phyloP scores from a whole-genome alignment of 805 yeast species.

The Candida maltosa region DNA sequence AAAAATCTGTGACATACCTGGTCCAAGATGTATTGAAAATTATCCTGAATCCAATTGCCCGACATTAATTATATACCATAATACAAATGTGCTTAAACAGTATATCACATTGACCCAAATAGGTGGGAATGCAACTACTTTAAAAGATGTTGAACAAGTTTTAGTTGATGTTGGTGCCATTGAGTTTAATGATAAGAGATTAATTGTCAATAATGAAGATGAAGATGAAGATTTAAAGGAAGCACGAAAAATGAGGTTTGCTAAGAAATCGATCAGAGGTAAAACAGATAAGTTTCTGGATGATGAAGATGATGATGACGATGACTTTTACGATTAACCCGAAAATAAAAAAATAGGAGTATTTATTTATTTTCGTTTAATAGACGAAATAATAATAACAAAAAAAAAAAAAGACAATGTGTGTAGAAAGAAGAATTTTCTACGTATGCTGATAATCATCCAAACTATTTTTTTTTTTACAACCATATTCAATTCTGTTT shows the following conservation, averaged over 20 bases:
- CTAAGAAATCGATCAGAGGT: slow-evolving; percentile 53
- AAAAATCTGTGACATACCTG: slow-evolving; percentile 91
- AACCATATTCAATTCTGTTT: not conserved
- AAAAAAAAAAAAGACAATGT: too few relatives aligned
- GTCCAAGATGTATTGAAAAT: slow-evolving; percentile 83
- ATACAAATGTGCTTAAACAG: slow-evolving; percentile 78
- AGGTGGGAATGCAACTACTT: slow-evolving; percentile 77
- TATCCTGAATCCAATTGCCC: slow-evolving; percentile 92
- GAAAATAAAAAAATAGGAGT: too few relatives aligned
- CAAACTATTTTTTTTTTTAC: not conserved
- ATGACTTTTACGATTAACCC: slow-evolving; percentile 5
- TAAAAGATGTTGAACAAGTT: slow-evolving; percentile 69
- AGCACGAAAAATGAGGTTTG: slow-evolving; percentile 49
- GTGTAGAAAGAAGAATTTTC: too few relatives aligned
- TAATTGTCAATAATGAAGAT: slow-evolving; percentile 55
- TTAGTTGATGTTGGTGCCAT: slow-evolving; percentile 69
- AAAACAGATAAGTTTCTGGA: too few relatives aligned
- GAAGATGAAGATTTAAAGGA: slow-evolving; percentile 54
- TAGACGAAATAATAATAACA: too few relatives aligned
- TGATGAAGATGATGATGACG: slow-evolving; percentile 29
- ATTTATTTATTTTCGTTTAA: too few relatives aligned
- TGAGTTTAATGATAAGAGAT: slow-evolving; percentile 61
- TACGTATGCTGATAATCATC: too few relatives aligned
- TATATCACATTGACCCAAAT: slow-evolving; percentile 73
- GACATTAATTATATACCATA: slow-evolving; percentile 76